Base-by-base conservation (phyloP, 2,329 filamentous ascomycete species). In the Phialemoniopsis sp. region DNA sequence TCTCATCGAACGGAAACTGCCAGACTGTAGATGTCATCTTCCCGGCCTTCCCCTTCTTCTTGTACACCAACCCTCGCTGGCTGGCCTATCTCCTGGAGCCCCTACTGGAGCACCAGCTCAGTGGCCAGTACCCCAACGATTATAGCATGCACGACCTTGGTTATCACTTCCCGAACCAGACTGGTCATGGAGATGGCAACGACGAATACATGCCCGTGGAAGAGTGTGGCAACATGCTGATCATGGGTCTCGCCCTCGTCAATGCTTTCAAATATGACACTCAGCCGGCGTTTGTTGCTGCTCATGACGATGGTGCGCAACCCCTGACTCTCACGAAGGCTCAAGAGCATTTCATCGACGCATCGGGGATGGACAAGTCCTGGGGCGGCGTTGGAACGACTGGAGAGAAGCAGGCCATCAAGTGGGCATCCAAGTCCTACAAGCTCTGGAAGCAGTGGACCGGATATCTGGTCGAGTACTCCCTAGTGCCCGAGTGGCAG, bases 21-120 rank as follows among this genome's bases (percentile, higher is more conserved):
- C 86, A 93, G 57, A 91, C 87, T 0, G 85, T 91, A 10, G 87
- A 91, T 63, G 86, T 94, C 41, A 91, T 94, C 51, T 93, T 89
- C 66, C 88, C 87, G 0, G 76, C 87, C 0, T 90, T 89, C 61
- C 87, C 88, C 0, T 93, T 91, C 70, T 91, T 91, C 67, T 59
- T 91, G 15, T 93, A 91, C 56, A 89, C 87, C 14, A 89, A 90
- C 50, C 87, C 87, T 3, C 72, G 78, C 42, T 91, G 87, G 86
- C 67, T 90, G 41, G 84, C 81, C 2, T 90, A 90, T 53, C 69
- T 91, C 4, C 67, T 93, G 5, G 86, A 91, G 57, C 87, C 87
- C 6, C 67, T 91, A 17, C 73, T 93, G 38, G 87, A 93, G 61
- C 85, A 93, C 58, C 87, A 87, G 68, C 64, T 87, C 17, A 89